These are phyloP conservation scores for Saprolegnia parasitica DNA, from an alignment of 352 stramenopile genomes.

Conservation along the genomic window DNA sequence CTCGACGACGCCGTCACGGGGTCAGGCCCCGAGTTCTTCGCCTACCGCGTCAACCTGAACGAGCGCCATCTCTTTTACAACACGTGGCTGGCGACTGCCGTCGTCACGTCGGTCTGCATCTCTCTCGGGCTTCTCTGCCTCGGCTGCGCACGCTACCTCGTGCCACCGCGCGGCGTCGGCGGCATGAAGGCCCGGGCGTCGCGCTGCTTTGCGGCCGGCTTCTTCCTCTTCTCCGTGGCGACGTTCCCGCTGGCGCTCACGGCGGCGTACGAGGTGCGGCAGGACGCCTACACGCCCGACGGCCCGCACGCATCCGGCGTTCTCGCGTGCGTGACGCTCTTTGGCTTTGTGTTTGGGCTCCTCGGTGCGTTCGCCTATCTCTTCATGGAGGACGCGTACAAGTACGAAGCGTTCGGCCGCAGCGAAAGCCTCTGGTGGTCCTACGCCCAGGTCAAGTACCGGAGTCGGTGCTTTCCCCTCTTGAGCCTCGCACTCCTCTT, in stretches of 20 bases:
- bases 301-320: slow-evolving; percentile 10
- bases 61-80: slow-evolving; percentile 13
- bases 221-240: slow-evolving; percentile 9
- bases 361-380: background rate
- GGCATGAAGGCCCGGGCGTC: background rate
- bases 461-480: background rate
- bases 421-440: background rate
- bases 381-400: slow-evolving; percentile 23
- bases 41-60: background rate
- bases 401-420: background rate
- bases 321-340: slow-evolving; percentile 7
- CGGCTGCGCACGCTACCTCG: background rate
- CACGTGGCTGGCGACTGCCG: background rate
- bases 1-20: background rate
- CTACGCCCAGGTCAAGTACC: background rate
- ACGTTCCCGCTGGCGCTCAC: slow-evolving; percentile 17
- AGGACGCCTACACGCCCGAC: slow-evolving; percentile 14
- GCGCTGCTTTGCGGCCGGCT: background rate
- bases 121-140: background rate
- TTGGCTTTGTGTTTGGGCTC: background rate
- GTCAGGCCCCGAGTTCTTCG: slow-evolving; percentile 20
- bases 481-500: background rate
- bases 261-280: slow-evolving; percentile 20
- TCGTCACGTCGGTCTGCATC: background rate
- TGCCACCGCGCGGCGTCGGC: background rate